A percentile compares a stretch with the other conserved stretches of the same genome.
These are phyloP conservation scores for Viola odorata DNA, from an alignment of 345 rosid species.

Conservation along the genomic window DNA sequence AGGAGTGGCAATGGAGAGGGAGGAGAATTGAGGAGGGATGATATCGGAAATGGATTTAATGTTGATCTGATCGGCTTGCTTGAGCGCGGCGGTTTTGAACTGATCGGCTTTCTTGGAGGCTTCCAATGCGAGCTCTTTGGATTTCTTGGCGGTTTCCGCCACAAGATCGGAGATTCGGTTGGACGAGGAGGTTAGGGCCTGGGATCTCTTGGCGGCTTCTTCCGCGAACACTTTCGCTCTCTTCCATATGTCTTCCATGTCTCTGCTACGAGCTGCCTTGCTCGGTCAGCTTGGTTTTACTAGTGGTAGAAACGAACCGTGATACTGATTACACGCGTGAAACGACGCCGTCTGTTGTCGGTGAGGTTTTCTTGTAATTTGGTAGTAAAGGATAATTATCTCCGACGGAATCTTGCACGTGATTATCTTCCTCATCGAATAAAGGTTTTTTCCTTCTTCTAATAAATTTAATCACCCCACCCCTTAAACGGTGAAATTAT, in stretches of 20 bases:
- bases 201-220: conserved; percentile 81
- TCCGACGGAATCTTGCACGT: no score
- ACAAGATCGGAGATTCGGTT: conserved; percentile 65
- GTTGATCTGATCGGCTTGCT: conserved; percentile 90
- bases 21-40: conserved; percentile 52
- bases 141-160: conserved; percentile 81
- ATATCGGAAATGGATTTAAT: conserved; percentile 71
- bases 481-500: no score
- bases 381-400: no score
- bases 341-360: no score
- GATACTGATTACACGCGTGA: no score
- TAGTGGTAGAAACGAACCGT: no score
- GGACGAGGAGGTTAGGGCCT: conserved; percentile 45
- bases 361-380: no score
- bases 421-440: no score
- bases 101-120: conserved; percentile 82
- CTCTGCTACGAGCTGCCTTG: background rate
- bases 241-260: conserved; percentile 87
- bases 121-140: conserved; percentile 82
- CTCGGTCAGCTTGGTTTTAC: no score
- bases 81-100: conserved; percentile 61
- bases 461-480: no score
- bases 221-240: conserved; percentile 76
- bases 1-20: conserved; percentile 33
- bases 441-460: no score